phyloP scores from a whole-genome alignment of 106 monocot genomes.

The Dactylorhiza incarnata region DNA sequence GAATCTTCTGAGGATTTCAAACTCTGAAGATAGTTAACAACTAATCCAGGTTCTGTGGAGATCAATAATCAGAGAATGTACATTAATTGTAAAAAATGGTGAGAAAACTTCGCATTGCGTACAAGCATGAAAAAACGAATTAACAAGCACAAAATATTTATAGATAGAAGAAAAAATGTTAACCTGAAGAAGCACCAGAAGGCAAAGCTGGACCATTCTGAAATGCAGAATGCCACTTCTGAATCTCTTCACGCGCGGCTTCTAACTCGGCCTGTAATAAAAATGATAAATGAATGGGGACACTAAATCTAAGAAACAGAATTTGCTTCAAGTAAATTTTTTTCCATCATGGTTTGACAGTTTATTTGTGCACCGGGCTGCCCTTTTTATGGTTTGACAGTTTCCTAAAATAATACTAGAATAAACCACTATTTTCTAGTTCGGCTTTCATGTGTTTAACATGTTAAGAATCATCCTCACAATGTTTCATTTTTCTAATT shows the following conservation, averaged over 20 bases:
- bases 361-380: no score
- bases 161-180: not conserved
- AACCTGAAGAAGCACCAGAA: constrained; percentile 48
- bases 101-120: not conserved
- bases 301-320: not conserved
- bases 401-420: not conserved
- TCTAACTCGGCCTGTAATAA: constrained; percentile 46
- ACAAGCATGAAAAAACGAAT: not conserved
- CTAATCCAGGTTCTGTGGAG: constrained; percentile 58
- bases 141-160: not conserved
- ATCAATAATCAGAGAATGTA: not conserved
- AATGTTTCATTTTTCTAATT: not conserved
- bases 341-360: not conserved
- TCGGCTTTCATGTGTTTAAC: not conserved
- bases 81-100: not conserved
- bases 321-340: not conserved
- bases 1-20: constrained; percentile 91
- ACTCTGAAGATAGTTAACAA: constrained; percentile 54
- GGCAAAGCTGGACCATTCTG: constrained; percentile 50
- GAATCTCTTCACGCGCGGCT: constrained; percentile 48
- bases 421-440: not conserved
- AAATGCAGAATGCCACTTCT: constrained; percentile 72
- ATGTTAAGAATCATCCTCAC: not conserved
- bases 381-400: not conserved
- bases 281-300: not conserved